A percentile compares a stretch with the other conserved stretches of the same genome.
Conservation (phyloP, 805 yeast genomes). For the Schizosaccharomyces pombe region DNA sequence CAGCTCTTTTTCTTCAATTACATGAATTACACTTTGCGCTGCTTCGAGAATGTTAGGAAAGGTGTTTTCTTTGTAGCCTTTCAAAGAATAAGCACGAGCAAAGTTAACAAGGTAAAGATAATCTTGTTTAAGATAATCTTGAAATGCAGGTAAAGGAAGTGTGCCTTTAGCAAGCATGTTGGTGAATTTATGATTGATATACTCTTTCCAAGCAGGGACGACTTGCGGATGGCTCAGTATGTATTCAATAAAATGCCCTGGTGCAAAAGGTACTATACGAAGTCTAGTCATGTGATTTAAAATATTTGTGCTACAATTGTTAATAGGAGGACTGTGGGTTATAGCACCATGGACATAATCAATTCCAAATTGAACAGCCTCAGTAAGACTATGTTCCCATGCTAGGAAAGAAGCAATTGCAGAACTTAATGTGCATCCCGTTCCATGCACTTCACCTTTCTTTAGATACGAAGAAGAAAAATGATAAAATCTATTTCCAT, state of each 20-base stretch:
- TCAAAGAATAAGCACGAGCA: conserved; percentile 38
- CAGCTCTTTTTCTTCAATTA: conserved; percentile 30
- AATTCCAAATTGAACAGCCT: conserved; percentile 33
- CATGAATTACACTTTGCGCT: conserved; percentile 26
- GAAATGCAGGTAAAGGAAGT: conserved; percentile 27
- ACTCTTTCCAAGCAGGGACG: conserved; percentile 30
- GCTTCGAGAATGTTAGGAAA: conserved; percentile 23
- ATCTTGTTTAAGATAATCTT: conserved; percentile 29
- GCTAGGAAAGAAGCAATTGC: conserved; percentile 60
- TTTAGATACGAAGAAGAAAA: conserved; percentile 25
- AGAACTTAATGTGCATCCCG: conserved; percentile 59
- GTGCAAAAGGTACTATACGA: conserved; percentile 14
- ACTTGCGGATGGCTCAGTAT: conserved; percentile 34
- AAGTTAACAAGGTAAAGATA: conserved; percentile 46
- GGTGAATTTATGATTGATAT: conserved; percentile 41
- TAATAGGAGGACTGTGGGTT: conserved; percentile 23
- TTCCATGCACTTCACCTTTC: conserved; percentile 53
- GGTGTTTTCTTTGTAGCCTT: conserved; percentile 38
- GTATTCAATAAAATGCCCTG: conserved; percentile 24
- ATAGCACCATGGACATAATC: conserved; percentile 48
- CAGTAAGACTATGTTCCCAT: conserved; percentile 22
- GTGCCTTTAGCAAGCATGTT: conserved; percentile 27
- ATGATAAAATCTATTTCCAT: conserved; percentile 19
- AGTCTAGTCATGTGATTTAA: conserved; percentile 37
- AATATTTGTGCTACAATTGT: conserved; percentile 41